Percentiles rank a stretch among this genome's conserved stretches.
Conservation (phyloP, 805 yeast species). For the Phaffomyces antillensis region DNA sequence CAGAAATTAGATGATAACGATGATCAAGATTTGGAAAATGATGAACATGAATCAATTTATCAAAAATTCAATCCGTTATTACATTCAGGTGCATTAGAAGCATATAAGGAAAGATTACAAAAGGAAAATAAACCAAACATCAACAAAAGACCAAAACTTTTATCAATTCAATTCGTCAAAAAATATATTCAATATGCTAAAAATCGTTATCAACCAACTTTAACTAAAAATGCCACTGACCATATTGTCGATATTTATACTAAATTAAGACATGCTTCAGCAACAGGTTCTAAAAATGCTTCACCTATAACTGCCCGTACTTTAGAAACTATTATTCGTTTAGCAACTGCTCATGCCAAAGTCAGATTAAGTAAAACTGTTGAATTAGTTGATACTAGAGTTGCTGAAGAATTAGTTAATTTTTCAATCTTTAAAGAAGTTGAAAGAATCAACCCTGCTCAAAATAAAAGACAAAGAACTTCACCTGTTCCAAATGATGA, state of each 20-base stretch:
- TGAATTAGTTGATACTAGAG: constrained; percentile 69
- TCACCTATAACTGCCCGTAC: constrained; percentile 99
- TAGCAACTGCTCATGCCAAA: constrained; percentile 95
- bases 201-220: constrained; percentile 73
- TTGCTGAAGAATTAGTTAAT: constrained; percentile 79
- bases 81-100: constrained; percentile 67
- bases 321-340: constrained; percentile 87
- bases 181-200: constrained; percentile 94
- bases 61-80: constrained; percentile 77
- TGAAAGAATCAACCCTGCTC: constrained; percentile 22
- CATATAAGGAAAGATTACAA: constrained; percentile 21
- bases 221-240: constrained; percentile 70
- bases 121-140: constrained; percentile 24
- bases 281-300: constrained; percentile 56
- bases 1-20: constrained; percentile 43
- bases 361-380: constrained; percentile 77
- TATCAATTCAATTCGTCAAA: constrained; percentile 79
- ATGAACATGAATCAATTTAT: constrained; percentile 42
- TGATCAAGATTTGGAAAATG: constrained; percentile 37
- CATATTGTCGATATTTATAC: constrained; percentile 77
- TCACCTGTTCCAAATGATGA: constrained; percentile 11
- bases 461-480: constrained; percentile 26
- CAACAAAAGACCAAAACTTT: constrained; percentile 35
- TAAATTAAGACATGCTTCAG: constrained; percentile 68
- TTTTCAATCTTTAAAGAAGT: constrained; percentile 80